Evolutionary conservation across 257 asterid genomes (phyloP), one percentile per base, ranked within the genome.

Genomic region (Penstemon davidsonii): DNA sequence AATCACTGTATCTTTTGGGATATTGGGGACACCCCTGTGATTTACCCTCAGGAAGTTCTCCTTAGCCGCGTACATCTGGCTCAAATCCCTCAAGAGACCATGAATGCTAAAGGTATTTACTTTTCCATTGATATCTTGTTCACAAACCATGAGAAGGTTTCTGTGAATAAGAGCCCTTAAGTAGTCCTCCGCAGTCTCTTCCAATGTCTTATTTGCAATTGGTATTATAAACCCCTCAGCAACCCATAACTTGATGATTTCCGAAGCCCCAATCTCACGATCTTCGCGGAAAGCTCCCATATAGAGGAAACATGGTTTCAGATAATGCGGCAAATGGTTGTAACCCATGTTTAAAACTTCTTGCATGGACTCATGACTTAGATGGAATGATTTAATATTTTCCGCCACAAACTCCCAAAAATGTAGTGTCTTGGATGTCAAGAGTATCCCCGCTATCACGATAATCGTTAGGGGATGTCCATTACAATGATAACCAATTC

Each of bases 291-390:
- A 63, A 63, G 18, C 44, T 6, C 68, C 60, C 39, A 65, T 5
- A 7, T 51, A 51, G 0, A 65, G 46, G 39, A 65, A 65, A 54
- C 60, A 65, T n/a, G 70, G 50, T 65, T 53, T 64, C 36, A 64
- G 19, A 64, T 64, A 43, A 9, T 49, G 7, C 0, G 60, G 69
- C 58, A 64, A 38, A 41, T 65, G 2, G 8, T 39, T 51, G 49
- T 65, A 51, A 49, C 70, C 52, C 70, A 64, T 33, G 13, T 41
- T 38, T 7, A 65, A 39, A 51, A 51, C 8, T n/a, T 52, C 4
- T n/a, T n/a, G n/a, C n/a, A n/a, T n/a, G n/a, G n/a, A n/a, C n/a
- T n/a, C n/a, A n/a, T n/a, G n/a, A n/a, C n/a, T n/a, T n/a, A n/a
- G n/a, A n/a, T n/a, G n/a, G n/a, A 13, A 2, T 4, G 69, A 64